Percentiles rank a stretch among this genome's conserved stretches.
phyloP scores from a whole-genome alignment of 495 filamentous ascomycete genomes.

The Penicillium goetzii region DNA sequence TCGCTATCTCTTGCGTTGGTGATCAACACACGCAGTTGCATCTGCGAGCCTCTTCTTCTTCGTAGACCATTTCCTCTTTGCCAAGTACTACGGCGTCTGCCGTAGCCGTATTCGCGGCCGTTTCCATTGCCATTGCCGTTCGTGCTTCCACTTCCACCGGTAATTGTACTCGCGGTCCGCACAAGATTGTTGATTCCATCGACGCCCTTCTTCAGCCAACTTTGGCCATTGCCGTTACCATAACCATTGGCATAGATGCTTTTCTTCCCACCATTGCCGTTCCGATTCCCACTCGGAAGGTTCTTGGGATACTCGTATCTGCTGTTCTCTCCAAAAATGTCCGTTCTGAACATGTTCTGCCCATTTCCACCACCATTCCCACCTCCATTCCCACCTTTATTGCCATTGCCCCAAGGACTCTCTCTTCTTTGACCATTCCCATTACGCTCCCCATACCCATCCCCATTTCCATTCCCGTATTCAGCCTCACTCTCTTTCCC shows the following conservation, averaged over 20 bases:
- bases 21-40: constrained; percentile 38
- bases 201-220: constrained; percentile 15
- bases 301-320: not conserved
- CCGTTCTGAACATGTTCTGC: constrained; percentile 3
- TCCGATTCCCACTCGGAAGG: constrained; percentile 2
- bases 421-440: not conserved
- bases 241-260: not conserved
- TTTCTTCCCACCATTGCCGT: not conserved
- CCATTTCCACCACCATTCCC: constrained; percentile 5
- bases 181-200: constrained; percentile 15
- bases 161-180: not conserved
- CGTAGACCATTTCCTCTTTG: not conserved
- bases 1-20: constrained; percentile 45
- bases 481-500: constrained; percentile 1
- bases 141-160: not conserved
- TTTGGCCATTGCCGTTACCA: constrained; percentile 4
- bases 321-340: constrained; percentile 4
- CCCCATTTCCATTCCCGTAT: constrained; percentile 15
- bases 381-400: constrained; percentile 3
- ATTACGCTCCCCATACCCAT: constrained; percentile 4
- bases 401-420: not conserved
- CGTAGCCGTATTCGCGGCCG: constrained; percentile 1
- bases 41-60: constrained; percentile 10
- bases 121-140: constrained; percentile 15
- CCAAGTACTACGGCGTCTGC: not conserved